Conservation (phyloP, 257 asterid genomes). For the Solanum sitiens region DNA sequence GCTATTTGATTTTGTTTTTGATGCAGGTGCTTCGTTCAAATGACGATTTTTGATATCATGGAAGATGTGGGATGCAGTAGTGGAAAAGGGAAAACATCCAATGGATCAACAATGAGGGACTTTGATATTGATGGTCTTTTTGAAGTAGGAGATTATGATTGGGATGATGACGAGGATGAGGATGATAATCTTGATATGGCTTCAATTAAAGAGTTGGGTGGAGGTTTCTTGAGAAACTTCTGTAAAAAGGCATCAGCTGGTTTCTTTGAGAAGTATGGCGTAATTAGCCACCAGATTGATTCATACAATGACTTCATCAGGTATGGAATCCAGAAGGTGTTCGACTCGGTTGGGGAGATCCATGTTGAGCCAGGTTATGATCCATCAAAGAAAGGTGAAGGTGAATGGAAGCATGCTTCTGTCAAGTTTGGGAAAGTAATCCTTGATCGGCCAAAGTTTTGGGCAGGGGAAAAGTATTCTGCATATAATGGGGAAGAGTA, state of each 20-base stretch:
- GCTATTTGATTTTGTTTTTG: not conserved
- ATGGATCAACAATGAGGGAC: constrained; percentile 8
- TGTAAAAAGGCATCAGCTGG: constrained; percentile 57
- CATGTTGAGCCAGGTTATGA: constrained; percentile 67
- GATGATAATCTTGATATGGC: constrained; percentile 29
- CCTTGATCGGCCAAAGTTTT: constrained; percentile 52
- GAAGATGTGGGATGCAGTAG: constrained; percentile 12
- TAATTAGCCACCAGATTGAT: constrained; percentile 75
- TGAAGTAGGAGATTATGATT: constrained; percentile 7
- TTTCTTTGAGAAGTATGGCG: constrained; percentile 67
- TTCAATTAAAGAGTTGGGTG: constrained; percentile 37
- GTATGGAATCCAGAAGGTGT: constrained; percentile 56
- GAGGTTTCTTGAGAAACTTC: constrained; percentile 31
- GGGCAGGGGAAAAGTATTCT: constrained; percentile 51
- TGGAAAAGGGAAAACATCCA: constrained; percentile 5
- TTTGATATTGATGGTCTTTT: not conserved
- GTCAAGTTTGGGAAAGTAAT: constrained; percentile 70
- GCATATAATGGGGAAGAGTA: constrained; percentile 37
- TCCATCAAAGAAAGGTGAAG: constrained; percentile 71
- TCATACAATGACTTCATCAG: constrained; percentile 67
- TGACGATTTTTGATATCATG: not conserved
- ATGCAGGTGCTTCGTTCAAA: not conserved
- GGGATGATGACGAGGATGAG: constrained; percentile 43
- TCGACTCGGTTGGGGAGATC: constrained; percentile 76
- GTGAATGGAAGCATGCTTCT: constrained; percentile 69